Evolutionary conservation across 768 basidiomycete species (phyloP).

Genomic region (Tylopilus felleus): DNA sequence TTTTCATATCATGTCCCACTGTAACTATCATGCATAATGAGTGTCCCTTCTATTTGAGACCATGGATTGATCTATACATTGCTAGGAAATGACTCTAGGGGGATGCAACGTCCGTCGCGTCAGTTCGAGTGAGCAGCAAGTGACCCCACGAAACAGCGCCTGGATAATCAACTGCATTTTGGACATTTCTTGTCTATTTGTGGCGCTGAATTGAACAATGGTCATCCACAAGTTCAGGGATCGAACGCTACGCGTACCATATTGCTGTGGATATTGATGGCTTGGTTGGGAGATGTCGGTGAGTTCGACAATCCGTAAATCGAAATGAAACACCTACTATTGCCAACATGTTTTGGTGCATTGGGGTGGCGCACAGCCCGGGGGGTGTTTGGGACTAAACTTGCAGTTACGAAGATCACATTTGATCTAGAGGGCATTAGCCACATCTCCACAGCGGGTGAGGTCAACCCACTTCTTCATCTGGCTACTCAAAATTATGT

Average conservation of each 20-base stretch:
- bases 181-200: slow-evolving; percentile 61
- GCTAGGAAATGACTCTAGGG: slow-evolving; percentile 1
- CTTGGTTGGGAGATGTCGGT: slow-evolving; percentile 30
- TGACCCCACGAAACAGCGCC: not conserved
- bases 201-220: slow-evolving; percentile 40
- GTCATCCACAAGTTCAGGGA: slow-evolving; percentile 1
- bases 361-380: slow-evolving; percentile 44
- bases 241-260: slow-evolving; percentile 38
- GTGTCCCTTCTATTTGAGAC: slow-evolving; percentile 2
- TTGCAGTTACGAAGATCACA: slow-evolving; percentile 58
- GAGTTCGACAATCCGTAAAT: slow-evolving; percentile 5
- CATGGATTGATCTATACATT: slow-evolving; percentile 8
- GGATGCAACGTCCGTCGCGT: slow-evolving; percentile 10
- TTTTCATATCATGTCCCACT: slow-evolving; percentile 2
- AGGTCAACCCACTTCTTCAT: slow-evolving; percentile 47
- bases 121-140: slow-evolving; percentile 2
- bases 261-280: slow-evolving; percentile 64
- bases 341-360: slow-evolving; percentile 66
- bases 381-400: slow-evolving; percentile 58
- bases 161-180: slow-evolving; percentile 22
- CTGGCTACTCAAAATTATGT: slow-evolving; percentile 39
- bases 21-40: slow-evolving; percentile 10
- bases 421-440: slow-evolving; percentile 47
- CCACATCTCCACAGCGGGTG: not conserved
- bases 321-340: slow-evolving; percentile 45